These are phyloP conservation scores for Vitellaria paradoxa DNA, from an alignment of 179 eudicot genomes.

Conservation along the genomic window DNA sequence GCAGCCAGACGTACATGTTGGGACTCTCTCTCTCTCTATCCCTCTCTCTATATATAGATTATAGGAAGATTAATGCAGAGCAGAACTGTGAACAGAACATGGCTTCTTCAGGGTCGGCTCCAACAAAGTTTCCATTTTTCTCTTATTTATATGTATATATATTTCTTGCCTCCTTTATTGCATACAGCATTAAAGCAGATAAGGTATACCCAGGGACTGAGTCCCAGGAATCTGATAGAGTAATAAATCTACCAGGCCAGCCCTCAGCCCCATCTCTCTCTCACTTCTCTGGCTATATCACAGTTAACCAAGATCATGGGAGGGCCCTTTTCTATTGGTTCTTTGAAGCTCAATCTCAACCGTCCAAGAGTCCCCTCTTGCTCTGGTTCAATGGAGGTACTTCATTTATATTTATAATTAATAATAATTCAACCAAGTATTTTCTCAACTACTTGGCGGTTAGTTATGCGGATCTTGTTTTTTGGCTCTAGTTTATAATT, in stretches of 20 bases:
- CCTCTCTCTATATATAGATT: neutral
- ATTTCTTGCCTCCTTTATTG: neutral
- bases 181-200: neutral
- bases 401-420: neutral
- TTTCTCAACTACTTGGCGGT: neutral
- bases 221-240: slow-evolving; percentile 29
- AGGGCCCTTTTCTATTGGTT: slow-evolving; percentile 82
- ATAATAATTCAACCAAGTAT: neutral
- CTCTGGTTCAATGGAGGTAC: slow-evolving; percentile 82
- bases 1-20: no score
- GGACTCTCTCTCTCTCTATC: neutral
- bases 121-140: neutral
- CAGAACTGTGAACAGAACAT: neutral
- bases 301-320: slow-evolving; percentile 56
- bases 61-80: neutral
- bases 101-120: neutral
- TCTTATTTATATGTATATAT: neutral
- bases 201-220: neutral
- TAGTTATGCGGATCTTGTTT: neutral
- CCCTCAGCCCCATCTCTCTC: slow-evolving; percentile 43
- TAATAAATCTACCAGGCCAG: slow-evolving; percentile 58
- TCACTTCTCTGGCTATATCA: slow-evolving; percentile 66
- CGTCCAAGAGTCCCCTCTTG: slow-evolving; percentile 48
- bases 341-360: slow-evolving; percentile 53
- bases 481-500: neutral